Evolutionary conservation across 1,284 basidiomycete species (phyloP).

Genomic region (Gastroboletus turbinatus): DNA sequence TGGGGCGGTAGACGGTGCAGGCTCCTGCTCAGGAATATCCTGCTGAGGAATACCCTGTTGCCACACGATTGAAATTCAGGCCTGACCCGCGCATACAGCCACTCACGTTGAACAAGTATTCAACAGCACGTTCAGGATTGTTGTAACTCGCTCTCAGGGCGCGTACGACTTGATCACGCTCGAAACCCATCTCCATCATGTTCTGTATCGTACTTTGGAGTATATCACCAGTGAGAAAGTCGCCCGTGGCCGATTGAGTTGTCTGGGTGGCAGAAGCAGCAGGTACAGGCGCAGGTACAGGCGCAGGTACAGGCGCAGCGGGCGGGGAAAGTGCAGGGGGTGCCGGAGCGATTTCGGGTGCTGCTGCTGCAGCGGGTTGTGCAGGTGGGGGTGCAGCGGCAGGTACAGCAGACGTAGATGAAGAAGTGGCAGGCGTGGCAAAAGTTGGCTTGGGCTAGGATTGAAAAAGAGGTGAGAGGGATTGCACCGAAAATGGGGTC

Average conservation of each 20-base stretch:
- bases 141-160: slow-evolving; percentile 95
- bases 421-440: slow-evolving; percentile 31
- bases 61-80: not conserved
- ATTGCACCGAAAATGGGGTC: not conserved
- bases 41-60: slow-evolving; percentile 69
- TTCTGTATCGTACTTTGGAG: slow-evolving; percentile 77
- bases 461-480: slow-evolving; percentile 6
- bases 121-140: slow-evolving; percentile 96
- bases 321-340: slow-evolving; percentile 10
- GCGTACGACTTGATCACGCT: slow-evolving; percentile 79
- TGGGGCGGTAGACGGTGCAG: slow-evolving; percentile 39
- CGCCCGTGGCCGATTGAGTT: slow-evolving; percentile 38
- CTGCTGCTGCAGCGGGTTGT: slow-evolving; percentile 31
- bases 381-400: slow-evolving; percentile 35
- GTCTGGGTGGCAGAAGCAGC: slow-evolving; percentile 35
- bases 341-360: slow-evolving; percentile 6
- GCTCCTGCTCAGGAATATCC: slow-evolving; percentile 56
- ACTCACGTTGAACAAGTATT: slow-evolving; percentile 92
- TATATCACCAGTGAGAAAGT: slow-evolving; percentile 74
- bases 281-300: slow-evolving; percentile 34
- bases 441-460: slow-evolving; percentile 58
- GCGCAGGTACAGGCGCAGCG: slow-evolving; percentile 33
- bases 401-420: slow-evolving; percentile 29
- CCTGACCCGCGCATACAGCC: slow-evolving; percentile 7
- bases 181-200: slow-evolving; percentile 96